These are phyloP conservation scores for Colletotrichum chrysophilum DNA, from an alignment of 2,329 filamentous ascomycete genomes.

Conservation along the genomic window DNA sequence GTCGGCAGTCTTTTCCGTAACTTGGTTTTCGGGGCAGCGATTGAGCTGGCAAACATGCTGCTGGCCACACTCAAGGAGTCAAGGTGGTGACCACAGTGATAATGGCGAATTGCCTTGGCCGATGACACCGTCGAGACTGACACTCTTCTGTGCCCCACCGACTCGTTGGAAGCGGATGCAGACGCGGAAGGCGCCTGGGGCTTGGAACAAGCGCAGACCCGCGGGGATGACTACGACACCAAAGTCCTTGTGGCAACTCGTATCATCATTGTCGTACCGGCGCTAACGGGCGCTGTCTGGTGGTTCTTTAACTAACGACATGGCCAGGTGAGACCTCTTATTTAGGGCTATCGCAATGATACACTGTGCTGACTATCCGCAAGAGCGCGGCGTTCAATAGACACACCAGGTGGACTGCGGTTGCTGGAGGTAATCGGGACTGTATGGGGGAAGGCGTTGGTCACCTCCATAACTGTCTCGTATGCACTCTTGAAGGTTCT, in stretches of 20 bases:
- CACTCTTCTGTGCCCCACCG: neutral
- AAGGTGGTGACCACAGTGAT: neutral
- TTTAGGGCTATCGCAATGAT: fast-evolving
- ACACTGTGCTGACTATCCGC: neutral
- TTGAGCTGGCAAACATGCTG: neutral
- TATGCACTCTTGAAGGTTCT: no score
- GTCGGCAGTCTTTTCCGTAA: neutral
- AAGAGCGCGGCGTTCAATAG: neutral
- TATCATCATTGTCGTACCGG: neutral
- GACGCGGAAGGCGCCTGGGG: neutral
- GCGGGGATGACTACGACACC: neutral
- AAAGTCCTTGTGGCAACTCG: neutral
- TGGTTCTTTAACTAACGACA: neutral
- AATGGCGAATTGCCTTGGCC: no score
- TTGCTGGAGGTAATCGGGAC: neutral
- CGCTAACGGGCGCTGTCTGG: neutral
- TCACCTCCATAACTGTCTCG: no score
- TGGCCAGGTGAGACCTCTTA: neutral
- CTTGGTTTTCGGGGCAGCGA: neutral
- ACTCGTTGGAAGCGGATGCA: neutral
- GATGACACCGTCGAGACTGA: neutral
- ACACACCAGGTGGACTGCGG: neutral
- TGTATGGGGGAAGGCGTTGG: neutral
- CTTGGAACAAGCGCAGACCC: neutral
- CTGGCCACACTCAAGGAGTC: neutral